These are phyloP conservation scores for Pyricularia grisea DNA, from an alignment of 2,329 filamentous ascomycete species.

Conservation along the genomic window DNA sequence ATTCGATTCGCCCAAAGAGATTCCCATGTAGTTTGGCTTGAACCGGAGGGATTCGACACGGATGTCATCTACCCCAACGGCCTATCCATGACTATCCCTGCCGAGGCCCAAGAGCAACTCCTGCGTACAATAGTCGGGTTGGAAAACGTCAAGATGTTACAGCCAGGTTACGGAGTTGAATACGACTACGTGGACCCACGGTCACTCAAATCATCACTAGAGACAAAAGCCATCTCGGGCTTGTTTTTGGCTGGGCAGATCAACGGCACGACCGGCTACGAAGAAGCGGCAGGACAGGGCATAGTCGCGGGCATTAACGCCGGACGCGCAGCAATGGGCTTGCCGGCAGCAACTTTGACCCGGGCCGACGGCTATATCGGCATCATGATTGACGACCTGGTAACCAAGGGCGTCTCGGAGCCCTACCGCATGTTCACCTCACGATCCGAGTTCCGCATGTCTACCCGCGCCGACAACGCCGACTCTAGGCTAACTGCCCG, in stretches of 20 bases:
- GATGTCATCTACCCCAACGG: constrained; percentile 93
- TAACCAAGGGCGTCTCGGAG: constrained; percentile 93
- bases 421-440: constrained; percentile 98
- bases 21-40: constrained; percentile 87
- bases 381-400: constrained; percentile 96
- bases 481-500: constrained; percentile 75
- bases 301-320: constrained; percentile 91
- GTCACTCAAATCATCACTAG: constrained; percentile 75
- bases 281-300: constrained; percentile 92
- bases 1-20: constrained; percentile 76
- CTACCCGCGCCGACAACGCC: constrained; percentile 85
- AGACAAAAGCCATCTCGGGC: constrained; percentile 84
- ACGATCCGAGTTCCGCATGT: constrained; percentile 91
- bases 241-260: constrained; percentile 94
- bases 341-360: constrained; percentile 57
- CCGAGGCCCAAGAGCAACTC: constrained; percentile 74
- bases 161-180: constrained; percentile 93
- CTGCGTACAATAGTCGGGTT: constrained; percentile 83
- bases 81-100: constrained; percentile 92
- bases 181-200: constrained; percentile 98
- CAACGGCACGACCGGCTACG: constrained; percentile 96
- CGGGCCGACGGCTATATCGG: constrained; percentile 92
- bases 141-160: constrained; percentile 83
- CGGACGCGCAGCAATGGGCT: constrained; percentile 63
- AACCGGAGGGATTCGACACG: constrained; percentile 88